Evolutionary conservation across 345 rosid genomes (phyloP).

Genomic region (Chamaenerion angustifolium): DNA sequence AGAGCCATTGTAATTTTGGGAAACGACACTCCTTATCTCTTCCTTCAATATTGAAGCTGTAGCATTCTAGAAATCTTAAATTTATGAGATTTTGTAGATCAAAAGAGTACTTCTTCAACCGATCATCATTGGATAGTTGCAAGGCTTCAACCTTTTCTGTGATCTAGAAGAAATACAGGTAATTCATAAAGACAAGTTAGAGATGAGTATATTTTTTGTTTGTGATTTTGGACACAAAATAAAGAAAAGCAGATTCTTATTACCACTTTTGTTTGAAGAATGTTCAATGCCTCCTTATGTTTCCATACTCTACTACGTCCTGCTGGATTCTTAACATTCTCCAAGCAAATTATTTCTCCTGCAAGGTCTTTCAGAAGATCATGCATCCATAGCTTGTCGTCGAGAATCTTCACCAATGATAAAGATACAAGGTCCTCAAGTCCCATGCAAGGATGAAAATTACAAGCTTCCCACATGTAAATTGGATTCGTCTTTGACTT

Average conservation of each 20-base stretch:
- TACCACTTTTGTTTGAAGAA: background rate
- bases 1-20: background rate
- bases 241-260: too few species aligned
- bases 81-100: background rate
- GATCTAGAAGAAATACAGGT: background rate
- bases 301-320: background rate
- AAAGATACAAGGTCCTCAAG: background rate
- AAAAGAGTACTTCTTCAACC: background rate
- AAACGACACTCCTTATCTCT: background rate
- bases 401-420: background rate
- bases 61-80: background rate
- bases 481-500: background rate
- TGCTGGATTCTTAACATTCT: background rate
- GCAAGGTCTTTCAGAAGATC: slow-evolving; percentile 4
- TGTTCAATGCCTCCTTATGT: accelerated
- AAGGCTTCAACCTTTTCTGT: background rate
- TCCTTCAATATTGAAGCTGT: too few species aligned
- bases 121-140: background rate
- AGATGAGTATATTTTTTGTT: too few species aligned
- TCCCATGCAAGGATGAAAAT: background rate
- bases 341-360: background rate
- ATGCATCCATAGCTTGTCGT: slow-evolving; percentile 1
- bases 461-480: slow-evolving; percentile 1
- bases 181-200: background rate
- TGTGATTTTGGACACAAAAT: too few species aligned